These are phyloP conservation scores for Mucor racemosus DNA, from an alignment of 371 early-diverging fungal species.

Conservation along the genomic window DNA sequence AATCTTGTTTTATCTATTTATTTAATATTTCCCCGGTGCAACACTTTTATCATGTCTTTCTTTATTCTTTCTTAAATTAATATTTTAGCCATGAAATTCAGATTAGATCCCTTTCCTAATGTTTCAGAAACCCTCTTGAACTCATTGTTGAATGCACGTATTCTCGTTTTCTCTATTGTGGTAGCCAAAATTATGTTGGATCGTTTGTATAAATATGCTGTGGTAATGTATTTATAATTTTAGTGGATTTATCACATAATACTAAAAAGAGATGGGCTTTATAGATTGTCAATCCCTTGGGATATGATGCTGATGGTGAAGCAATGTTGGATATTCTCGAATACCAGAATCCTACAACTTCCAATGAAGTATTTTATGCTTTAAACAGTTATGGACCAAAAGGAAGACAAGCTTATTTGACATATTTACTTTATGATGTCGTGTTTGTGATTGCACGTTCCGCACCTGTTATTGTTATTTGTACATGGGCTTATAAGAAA, in stretches of 20 bases:
- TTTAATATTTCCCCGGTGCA: neutral
- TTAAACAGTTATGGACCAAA: slow-evolving; percentile 44
- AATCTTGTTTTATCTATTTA: neutral
- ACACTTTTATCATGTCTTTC: neutral
- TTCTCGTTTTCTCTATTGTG: slow-evolving; percentile 40
- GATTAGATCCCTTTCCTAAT: slow-evolving; percentile 48
- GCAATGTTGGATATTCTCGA: slow-evolving; percentile 50
- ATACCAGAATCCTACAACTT: slow-evolving; percentile 39
- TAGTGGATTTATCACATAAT: neutral
- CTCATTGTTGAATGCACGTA: slow-evolving; percentile 44
- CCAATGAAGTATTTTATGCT: slow-evolving; percentile 37
- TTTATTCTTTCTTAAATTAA: neutral
- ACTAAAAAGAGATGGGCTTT: neutral
- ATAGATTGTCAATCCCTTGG: slow-evolving; percentile 52
- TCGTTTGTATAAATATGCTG: slow-evolving; percentile 46
- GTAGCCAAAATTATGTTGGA: slow-evolving; percentile 51
- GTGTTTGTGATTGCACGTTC: slow-evolving; percentile 44
- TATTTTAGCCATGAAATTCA: slow-evolving; percentile 20
- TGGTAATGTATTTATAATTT: slow-evolving; percentile 28
- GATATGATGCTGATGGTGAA: slow-evolving; percentile 33
- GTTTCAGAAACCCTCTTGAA: slow-evolving; percentile 30
- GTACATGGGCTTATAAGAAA: slow-evolving; percentile 38
- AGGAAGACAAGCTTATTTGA: slow-evolving; percentile 48
- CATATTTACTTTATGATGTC: slow-evolving; percentile 40
- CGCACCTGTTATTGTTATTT: slow-evolving; percentile 38